Evolutionary conservation across 2,329 filamentous ascomycete species (phyloP).

Genomic region (Pseudogymnoascus sp.): DNA sequence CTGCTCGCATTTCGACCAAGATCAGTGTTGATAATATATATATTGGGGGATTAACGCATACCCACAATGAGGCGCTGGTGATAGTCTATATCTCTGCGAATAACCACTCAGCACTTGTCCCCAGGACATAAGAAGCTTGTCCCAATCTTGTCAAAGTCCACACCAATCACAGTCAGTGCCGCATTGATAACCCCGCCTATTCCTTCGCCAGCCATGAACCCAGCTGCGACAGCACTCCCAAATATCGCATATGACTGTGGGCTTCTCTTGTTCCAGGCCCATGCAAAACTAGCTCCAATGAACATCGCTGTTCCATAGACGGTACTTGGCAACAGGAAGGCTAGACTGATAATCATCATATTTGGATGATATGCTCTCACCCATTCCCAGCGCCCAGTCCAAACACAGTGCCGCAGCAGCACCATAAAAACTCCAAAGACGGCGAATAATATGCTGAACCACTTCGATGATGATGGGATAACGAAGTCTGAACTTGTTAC

Average conservation of each 20-base stretch:
- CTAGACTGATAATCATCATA: constrained; percentile 18
- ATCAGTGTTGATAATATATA: not conserved
- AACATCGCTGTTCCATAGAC: constrained; percentile 20
- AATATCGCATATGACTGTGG: constrained; percentile 18
- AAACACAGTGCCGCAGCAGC: not conserved
- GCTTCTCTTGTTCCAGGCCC: constrained; percentile 15
- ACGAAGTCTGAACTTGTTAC: constrained; percentile 18
- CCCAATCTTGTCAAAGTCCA: constrained; percentile 3
- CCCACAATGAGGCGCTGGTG: not conserved
- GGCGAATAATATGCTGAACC: constrained; percentile 5
- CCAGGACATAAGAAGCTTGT: constrained; percentile 1
- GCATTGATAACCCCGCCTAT: constrained; percentile 20
- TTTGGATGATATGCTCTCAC: constrained; percentile 14
- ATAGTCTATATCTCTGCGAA: not conserved
- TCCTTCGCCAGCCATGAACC: constrained; percentile 20
- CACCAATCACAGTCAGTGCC: constrained; percentile 12
- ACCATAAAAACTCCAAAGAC: not conserved
- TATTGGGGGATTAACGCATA: not conserved
- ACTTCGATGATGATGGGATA: constrained; percentile 13
- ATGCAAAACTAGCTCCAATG: constrained; percentile 17
- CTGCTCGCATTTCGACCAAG: not conserved
- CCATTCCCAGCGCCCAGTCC: not conserved
- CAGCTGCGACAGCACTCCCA: constrained; percentile 17
- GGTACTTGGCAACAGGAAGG: constrained; percentile 18
- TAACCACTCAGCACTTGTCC: not conserved